Evolutionary conservation across 345 rosid species (phyloP).

Genomic region (Noccaea caerulescens): DNA sequence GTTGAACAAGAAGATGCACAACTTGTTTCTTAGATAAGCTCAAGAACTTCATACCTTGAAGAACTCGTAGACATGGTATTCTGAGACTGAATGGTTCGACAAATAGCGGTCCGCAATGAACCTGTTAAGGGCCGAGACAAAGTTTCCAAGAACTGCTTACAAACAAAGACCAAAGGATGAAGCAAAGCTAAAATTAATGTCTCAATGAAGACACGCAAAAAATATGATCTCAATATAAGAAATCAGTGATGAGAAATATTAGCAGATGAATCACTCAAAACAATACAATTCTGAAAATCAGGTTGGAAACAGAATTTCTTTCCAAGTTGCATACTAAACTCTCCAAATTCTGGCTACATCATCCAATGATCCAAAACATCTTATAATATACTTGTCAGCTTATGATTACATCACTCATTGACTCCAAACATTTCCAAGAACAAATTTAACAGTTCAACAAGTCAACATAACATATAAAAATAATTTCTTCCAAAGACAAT

Average conservation of each 20-base stretch:
- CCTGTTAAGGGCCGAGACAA: slow-evolving; percentile 89
- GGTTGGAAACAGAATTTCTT: background rate
- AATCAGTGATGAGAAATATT: background rate
- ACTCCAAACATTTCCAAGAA: slow-evolving; percentile 1
- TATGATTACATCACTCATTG: slow-evolving; percentile 5
- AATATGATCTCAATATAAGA: background rate
- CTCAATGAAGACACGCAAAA: background rate
- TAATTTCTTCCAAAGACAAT: background rate
- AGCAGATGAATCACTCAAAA: background rate
- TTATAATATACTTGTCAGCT: background rate
- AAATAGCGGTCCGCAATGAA: slow-evolving; percentile 90
- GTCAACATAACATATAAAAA: slow-evolving; percentile 3
- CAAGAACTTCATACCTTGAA: slow-evolving; percentile 65
- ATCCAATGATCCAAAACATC: slow-evolving; percentile 19
- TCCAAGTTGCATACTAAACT: background rate
- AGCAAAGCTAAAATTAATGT: slow-evolving; percentile 9
- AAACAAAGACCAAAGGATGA: slow-evolving; percentile 18
- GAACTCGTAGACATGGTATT: slow-evolving; percentile 94
- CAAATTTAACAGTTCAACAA: background rate
- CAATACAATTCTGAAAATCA: slow-evolving; percentile 5
- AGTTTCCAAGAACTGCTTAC: slow-evolving; percentile 86
- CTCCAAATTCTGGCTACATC: slow-evolving; percentile 22
- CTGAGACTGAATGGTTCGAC: slow-evolving; percentile 72
- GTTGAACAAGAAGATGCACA: slow-evolving; percentile 6
- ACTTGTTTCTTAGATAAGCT: background rate